Conservation (phyloP, 208 protist species). For the Blechomonas ayalai region DNA sequence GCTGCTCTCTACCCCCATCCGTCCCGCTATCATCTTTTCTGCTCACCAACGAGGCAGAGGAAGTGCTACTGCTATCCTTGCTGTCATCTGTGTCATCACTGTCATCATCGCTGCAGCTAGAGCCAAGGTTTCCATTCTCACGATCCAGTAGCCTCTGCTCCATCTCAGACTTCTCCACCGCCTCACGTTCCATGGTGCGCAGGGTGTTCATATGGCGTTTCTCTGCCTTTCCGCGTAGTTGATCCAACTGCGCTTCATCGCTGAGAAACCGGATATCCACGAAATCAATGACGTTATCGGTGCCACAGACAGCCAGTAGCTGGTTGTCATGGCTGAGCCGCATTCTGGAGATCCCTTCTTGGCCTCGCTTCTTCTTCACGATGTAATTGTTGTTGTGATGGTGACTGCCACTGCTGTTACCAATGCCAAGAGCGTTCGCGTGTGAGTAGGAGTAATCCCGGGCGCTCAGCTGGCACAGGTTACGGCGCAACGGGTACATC, state of each 20-base stretch:
- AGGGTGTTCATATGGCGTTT: conserved; percentile 66
- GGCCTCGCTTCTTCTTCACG: conserved; percentile 36
- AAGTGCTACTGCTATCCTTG: conserved; percentile 6
- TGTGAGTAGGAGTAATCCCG: conserved; percentile 81
- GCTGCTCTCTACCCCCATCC: conserved; percentile 2
- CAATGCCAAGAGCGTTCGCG: conserved; percentile 22
- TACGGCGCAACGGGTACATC: conserved; percentile 82
- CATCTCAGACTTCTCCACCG: conserved; percentile 9
- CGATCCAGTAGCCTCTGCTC: conserved; percentile 9
- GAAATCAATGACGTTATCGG: conserved; percentile 84
- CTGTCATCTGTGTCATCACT: conserved; percentile 7
- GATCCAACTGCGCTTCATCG: conserved; percentile 65
- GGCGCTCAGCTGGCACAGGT: conserved; percentile 83
- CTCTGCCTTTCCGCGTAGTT: conserved; percentile 65
- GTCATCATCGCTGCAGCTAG: conserved; percentile 9
- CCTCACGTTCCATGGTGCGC: conserved; percentile 56
- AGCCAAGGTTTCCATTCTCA: conserved; percentile 2
- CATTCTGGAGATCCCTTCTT: conserved; percentile 75
- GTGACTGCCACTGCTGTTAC: conserved; percentile 13
- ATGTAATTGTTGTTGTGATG: conserved; percentile 28
- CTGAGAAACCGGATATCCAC: conserved; percentile 83
- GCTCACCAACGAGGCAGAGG: conserved; percentile 2
- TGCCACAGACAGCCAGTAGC: conserved; percentile 69
- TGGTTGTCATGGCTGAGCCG: conserved; percentile 58
- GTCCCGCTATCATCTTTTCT: background rate